Percentiles rank a stretch among this genome's conserved stretches.
Evolutionary conservation across 2,329 filamentous ascomycete species (phyloP).

Genomic region (Periconia digitata): DNA sequence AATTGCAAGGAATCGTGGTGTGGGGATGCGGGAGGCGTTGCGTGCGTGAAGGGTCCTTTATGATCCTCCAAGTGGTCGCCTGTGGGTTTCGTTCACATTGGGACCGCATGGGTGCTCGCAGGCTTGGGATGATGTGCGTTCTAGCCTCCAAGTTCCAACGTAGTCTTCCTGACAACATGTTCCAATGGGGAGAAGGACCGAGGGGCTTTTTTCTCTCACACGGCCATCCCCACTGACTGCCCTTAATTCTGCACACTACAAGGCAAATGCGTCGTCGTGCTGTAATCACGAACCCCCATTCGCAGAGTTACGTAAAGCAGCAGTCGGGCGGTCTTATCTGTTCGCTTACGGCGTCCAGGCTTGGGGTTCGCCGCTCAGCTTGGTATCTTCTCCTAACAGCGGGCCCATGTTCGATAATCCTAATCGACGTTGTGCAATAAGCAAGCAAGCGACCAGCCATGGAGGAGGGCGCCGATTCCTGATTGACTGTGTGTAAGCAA

Average conservation of each 20-base stretch:
- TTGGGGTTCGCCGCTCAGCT: background rate
- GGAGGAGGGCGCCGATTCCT: too few relatives aligned
- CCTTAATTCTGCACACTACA: background rate
- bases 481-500: too few relatives aligned
- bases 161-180: too few relatives aligned
- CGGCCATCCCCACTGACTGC: background rate
- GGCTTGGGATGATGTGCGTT: too few relatives aligned
- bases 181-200: background rate
- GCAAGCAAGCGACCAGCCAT: too few relatives aligned
- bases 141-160: background rate
- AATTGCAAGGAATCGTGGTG: background rate
- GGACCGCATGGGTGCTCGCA: too few relatives aligned
- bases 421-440: too few relatives aligned
- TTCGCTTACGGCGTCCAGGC: background rate
- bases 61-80: too few relatives aligned
- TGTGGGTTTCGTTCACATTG: too few relatives aligned
- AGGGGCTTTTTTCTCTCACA: background rate
- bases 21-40: background rate
- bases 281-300: background rate
- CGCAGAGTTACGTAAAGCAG: background rate
- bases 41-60: background rate
- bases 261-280: background rate
- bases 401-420: background rate
- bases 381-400: background rate
- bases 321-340: background rate